phyloP scores from a whole-genome alignment of 345 rosid genomes.

The Turritis glabra region DNA sequence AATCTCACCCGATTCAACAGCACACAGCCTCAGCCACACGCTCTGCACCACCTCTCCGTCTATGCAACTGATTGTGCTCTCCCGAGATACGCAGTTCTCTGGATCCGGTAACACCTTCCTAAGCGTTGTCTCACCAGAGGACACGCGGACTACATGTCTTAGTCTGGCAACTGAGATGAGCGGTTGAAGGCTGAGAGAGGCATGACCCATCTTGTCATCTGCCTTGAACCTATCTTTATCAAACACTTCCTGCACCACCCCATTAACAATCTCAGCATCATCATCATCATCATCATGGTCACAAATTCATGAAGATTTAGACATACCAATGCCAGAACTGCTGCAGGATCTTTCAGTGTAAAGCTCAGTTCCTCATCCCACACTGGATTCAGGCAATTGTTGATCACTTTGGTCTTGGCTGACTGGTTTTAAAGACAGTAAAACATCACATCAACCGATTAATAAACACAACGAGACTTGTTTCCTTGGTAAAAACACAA shows the following conservation, averaged over 20 bases:
- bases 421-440: conserved; percentile 47
- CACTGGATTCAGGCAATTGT: conserved; percentile 88
- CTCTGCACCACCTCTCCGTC: conserved; percentile 87
- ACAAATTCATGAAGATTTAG: conserved; percentile 3
- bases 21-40: conserved; percentile 80
- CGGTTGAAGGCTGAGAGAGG: conserved; percentile 82
- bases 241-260: conserved; percentile 77
- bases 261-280: conserved; percentile 12
- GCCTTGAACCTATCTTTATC: conserved; percentile 95
- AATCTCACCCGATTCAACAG: conserved; percentile 92
- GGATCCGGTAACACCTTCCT: conserved; percentile 79
- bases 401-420: conserved; percentile 89
- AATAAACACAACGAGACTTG: neutral
- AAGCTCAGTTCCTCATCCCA: conserved; percentile 94
- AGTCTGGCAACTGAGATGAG: conserved; percentile 80
- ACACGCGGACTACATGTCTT: conserved; percentile 65
- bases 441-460: conserved; percentile 19
- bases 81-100: conserved; percentile 79
- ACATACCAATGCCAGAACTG: conserved; percentile 61
- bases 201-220: conserved; percentile 99
- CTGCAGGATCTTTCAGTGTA: conserved; percentile 69
- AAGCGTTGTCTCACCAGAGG: conserved; percentile 67
- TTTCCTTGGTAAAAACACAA: neutral
- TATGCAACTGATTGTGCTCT: conserved; percentile 73
- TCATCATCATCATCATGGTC: conserved; percentile 15